These are phyloP conservation scores for Neurospora sp. DNA, from an alignment of 495 filamentous ascomycete genomes.

Conservation along the genomic window DNA sequence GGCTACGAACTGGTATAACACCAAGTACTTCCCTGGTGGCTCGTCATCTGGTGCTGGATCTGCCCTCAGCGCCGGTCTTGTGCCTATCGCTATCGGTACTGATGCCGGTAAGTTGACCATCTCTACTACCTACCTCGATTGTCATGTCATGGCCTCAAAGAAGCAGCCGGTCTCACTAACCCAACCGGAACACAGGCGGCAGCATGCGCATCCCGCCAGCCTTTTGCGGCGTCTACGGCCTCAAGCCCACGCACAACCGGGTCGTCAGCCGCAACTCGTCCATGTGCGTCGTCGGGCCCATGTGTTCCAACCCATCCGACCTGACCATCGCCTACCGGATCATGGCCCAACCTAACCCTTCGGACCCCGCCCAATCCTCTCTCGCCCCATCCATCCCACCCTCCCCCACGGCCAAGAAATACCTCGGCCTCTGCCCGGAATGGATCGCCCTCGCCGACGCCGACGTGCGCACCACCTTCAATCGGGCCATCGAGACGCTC, in stretches of 20 bases:
- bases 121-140: neutral
- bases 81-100: slow-evolving; percentile 73
- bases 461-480: slow-evolving; percentile 47
- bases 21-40: slow-evolving; percentile 74
- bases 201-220: slow-evolving; percentile 71
- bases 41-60: slow-evolving; percentile 81
- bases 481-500: slow-evolving; percentile 54
- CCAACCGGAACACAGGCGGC: slow-evolving; percentile 38
- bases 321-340: slow-evolving; percentile 72
- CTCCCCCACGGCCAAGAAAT: slow-evolving; percentile 26
- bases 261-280: slow-evolving; percentile 46
- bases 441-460: slow-evolving; percentile 66
- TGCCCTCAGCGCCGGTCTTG: slow-evolving; percentile 60
- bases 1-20: slow-evolving; percentile 73
- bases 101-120: slow-evolving; percentile 48
- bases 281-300: slow-evolving; percentile 64
- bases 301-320: slow-evolving; percentile 68
- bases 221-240: slow-evolving; percentile 80
- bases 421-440: slow-evolving; percentile 61
- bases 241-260: slow-evolving; percentile 78
- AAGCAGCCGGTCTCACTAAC: neutral
- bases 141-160: neutral
- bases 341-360: slow-evolving; percentile 59
- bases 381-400: slow-evolving; percentile 35
- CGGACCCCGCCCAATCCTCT: slow-evolving; percentile 25